Base-by-base conservation (phyloP, 345 rosid species). In the Moricandia moricandioides region DNA sequence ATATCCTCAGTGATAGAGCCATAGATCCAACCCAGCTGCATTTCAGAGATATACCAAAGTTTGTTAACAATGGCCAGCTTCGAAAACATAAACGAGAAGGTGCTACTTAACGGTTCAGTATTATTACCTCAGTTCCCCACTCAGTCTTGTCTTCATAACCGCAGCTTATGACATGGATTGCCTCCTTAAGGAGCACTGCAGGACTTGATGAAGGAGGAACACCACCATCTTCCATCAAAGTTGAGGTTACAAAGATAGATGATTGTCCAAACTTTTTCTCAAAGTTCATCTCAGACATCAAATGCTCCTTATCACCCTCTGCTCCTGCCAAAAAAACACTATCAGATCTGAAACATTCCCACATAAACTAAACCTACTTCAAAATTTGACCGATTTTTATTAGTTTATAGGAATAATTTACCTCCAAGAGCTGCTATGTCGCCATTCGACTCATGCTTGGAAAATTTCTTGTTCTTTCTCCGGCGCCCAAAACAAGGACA, bases 141-240 rank as follows among this genome's bases (percentile, higher is more conserved):
- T 95, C 97, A n/a, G 91, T 95, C 80, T 92, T 92, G 88, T 95
- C 99, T 79, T 92, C 98, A 30, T 95, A 95, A 16, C 99, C 98
- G 66, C 97, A 95, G 61, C 98, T 92, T 63, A 95, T 92, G 43
- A 92, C 99, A 75, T 95, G 99, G 77, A 95, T 92, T 84, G 98
- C 98, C 84, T 95, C 98, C 83, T 95, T 95, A 54, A 95, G 89
- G 77, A 90, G 85, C 21, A 94, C 87, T 62, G 98, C 98, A 56
- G 99, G 97, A 75, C 99, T 90, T 11, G 98, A 90, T 62, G 99
- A 95, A 29, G 98, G 97, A 83, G 98, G 99, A 43, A 95, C 96
- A 21, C 97, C 97, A 18, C 98, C 99, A 75, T 88, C 83, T 72
- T 90, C 97, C 98, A 95, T 90, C 76, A 95, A 75, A 40, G 98